A percentile compares a stretch with the other conserved stretches of the same genome.
Conservation (phyloP, 805 yeast species). For the Kluyveromyces lactis region DNA sequence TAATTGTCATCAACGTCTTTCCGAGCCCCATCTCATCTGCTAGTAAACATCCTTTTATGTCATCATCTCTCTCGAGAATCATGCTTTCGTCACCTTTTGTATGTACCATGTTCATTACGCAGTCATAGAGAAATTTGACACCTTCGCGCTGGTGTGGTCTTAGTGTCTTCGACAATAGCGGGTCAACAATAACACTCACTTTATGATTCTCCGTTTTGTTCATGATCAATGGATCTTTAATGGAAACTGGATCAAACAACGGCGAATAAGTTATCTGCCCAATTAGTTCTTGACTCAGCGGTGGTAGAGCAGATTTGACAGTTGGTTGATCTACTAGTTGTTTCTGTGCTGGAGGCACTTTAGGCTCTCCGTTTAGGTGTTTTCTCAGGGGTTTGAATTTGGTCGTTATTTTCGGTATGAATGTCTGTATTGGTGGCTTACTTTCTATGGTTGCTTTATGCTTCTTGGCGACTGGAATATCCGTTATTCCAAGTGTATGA, state of each 20-base stretch:
- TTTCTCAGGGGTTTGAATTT: constrained; percentile 2
- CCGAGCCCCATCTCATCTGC: constrained; percentile 99
- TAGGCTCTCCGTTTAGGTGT: background rate
- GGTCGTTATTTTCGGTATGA: background rate
- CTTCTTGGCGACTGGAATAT: background rate
- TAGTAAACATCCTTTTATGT: constrained; percentile 58
- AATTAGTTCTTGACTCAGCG: background rate
- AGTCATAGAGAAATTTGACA: constrained; percentile 69
- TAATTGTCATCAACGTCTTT: constrained; percentile 77
- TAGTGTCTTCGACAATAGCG: constrained; percentile 41
- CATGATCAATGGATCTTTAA: constrained; percentile 37
- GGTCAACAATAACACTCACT: constrained; percentile 53
- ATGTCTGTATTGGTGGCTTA: background rate
- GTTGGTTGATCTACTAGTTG: background rate
- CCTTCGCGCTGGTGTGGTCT: constrained; percentile 87
- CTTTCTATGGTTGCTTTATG: background rate
- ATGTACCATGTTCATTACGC: constrained; percentile 61
- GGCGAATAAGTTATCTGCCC: constrained; percentile 24
- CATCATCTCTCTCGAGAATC: constrained; percentile 19
- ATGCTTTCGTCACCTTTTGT: constrained; percentile 7
- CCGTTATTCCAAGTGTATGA: background rate
- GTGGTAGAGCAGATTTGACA: background rate
- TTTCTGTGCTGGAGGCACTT: background rate
- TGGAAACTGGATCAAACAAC: constrained; percentile 30
- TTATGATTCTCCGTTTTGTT: constrained; percentile 24